Evolutionary conservation across 352 stramenopile species (phyloP).

Genomic region (Phytophthora sansomeana): DNA sequence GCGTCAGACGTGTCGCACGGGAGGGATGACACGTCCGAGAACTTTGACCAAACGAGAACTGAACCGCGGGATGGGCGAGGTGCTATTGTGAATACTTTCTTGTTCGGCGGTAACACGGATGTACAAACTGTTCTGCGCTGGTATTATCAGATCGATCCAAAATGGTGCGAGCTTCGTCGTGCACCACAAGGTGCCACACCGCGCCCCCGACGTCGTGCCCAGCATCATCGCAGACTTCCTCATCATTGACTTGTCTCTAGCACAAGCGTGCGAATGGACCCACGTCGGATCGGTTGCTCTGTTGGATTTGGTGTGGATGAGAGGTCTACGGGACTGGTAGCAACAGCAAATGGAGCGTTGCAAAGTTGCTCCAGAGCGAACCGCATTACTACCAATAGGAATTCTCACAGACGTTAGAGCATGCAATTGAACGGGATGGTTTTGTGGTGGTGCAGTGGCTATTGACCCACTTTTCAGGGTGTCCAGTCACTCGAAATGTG

Average conservation of each 20-base stretch:
- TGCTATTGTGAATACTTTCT: neutral
- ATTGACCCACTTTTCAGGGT: constrained; percentile 12
- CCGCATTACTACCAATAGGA: constrained; percentile 3
- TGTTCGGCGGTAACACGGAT: neutral
- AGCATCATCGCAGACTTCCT: constrained; percentile 2
- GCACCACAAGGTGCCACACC: neutral
- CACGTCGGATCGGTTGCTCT: neutral
- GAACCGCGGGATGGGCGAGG: constrained; percentile 14
- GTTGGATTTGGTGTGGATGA: constrained; percentile 18
- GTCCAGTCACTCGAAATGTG: constrained; percentile 4
- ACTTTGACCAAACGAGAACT: neutral
- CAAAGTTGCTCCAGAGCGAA: constrained; percentile 18
- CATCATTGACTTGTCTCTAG: constrained; percentile 6
- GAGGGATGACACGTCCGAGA: constrained; percentile 18
- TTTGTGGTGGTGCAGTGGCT: constrained; percentile 17
- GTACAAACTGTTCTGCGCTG: neutral
- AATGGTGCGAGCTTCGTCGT: constrained; percentile 2
- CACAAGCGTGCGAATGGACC: neutral
- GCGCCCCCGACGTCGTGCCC: neutral
- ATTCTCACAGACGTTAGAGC: neutral
- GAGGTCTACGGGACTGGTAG: constrained; percentile 11
- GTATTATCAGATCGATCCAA: constrained; percentile 1
- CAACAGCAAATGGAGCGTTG: constrained; percentile 1
- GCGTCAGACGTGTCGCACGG: neutral
- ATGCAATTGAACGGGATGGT: neutral